Percentiles rank a stretch among this genome's conserved stretches.
These are phyloP conservation scores for Beauveria caledonica DNA, from an alignment of 2,329 filamentous ascomycete species.

Conservation along the genomic window DNA sequence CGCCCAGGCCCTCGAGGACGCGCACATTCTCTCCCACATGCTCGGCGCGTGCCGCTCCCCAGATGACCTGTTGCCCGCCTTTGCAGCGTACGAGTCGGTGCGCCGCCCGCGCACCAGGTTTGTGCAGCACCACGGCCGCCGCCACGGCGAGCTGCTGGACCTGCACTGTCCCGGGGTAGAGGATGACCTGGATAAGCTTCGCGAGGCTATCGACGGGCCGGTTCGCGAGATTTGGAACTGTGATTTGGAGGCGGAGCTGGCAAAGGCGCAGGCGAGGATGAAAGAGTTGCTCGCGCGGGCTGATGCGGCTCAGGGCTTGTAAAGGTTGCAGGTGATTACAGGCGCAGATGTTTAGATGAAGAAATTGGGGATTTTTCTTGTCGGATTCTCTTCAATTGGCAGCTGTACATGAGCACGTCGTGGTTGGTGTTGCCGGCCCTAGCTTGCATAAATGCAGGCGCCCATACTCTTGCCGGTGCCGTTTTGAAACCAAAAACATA, in stretches of 20 bases:
- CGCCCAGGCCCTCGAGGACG: constrained; percentile 12
- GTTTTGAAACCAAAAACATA: too few relatives aligned
- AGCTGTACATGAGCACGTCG: too few relatives aligned
- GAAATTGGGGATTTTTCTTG: too few relatives aligned
- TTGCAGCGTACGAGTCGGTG: constrained; percentile 8
- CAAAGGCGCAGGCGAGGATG: constrained; percentile 6
- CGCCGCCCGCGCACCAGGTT: constrained; percentile 8
- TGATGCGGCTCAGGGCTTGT: not conserved
- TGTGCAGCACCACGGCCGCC: constrained; percentile 9
- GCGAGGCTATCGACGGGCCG: not conserved
- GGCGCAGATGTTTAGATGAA: too few relatives aligned
- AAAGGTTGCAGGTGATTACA: not conserved
- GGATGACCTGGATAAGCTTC: constrained; percentile 5
- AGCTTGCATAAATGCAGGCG: too few relatives aligned
- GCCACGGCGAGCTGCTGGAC: constrained; percentile 11
- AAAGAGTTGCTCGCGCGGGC: not conserved
- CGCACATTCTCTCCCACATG: constrained; percentile 10
- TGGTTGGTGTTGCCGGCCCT: too few relatives aligned
- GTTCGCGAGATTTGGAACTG: constrained; percentile 10
- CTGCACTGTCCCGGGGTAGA: constrained; percentile 3
- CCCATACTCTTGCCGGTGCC: too few relatives aligned
- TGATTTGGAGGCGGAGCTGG: constrained; percentile 10
- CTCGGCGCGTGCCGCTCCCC: constrained; percentile 7
- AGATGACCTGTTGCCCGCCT: not conserved
- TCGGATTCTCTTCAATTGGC: too few relatives aligned